Evolutionary conservation across 2,329 filamentous ascomycete species (phyloP), one percentile per base, ranked within the genome.

Genomic region (Arthrobotrys iridis): DNA sequence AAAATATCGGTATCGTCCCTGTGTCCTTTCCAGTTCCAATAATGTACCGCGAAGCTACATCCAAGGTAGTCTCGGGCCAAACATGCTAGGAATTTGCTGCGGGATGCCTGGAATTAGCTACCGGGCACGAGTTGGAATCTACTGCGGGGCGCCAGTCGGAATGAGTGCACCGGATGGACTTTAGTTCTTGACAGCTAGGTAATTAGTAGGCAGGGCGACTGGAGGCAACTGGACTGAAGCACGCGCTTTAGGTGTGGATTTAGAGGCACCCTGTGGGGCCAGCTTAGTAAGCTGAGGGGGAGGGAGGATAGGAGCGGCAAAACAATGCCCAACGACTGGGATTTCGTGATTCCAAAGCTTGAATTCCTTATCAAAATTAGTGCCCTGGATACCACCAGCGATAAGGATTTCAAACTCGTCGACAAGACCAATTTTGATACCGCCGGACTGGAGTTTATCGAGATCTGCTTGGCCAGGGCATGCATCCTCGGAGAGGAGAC

Each of bases 241-340:
- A 10, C 37, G 35, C 8, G 35, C 50, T 4, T 55, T 30, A 55
- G 50, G 50, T 24, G 15, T 8, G 30, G 50, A 7, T 18, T 37
- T 20, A 8, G 30, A 13, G n/a, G 50, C 50, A 13, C 50, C 50
- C 11, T 55, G 28, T 37, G 50, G 50, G 8, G 30, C 30, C 28
- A 55, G 7, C 50, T 55, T 55, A 10, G 33, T 20, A 22, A 55
- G 50, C 10, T 55, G 28, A 37, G 50, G 1, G n/a, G 50, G 28
- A 55, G 50, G 50, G 24, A 64, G 13, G 11, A 64, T 40, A 10
- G 60, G 60, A 20, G 43, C 43, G 15, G 60, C 41, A 8, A 64
- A 50, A 7, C 60, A 64, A 20, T 22, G 46, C 18, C 43, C 45
- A 4, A 24, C 43, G 26, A 64, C 15, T 10, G 30, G 22, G 6